phyloP scores from a whole-genome alignment of 2,329 filamentous ascomycete genomes.

The Exophiala sideris region DNA sequence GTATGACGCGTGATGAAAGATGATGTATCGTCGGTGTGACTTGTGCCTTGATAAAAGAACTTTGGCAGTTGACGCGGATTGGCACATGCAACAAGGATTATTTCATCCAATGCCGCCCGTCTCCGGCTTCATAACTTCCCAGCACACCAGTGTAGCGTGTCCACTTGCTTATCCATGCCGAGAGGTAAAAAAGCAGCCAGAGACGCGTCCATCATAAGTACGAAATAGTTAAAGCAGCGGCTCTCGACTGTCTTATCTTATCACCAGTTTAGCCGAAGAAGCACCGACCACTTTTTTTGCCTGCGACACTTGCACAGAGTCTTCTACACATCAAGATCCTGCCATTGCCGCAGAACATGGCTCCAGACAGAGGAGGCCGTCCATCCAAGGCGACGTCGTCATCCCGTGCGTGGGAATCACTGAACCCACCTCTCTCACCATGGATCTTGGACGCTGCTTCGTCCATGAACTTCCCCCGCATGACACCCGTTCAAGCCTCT shows the following conservation, averaged over 20 bases:
- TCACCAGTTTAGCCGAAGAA: background rate
- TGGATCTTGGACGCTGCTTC: conserved; percentile 84
- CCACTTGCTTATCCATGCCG: background rate
- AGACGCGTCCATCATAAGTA: background rate
- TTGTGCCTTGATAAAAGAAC: conserved; percentile 2
- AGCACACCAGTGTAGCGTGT: background rate
- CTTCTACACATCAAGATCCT: too few relatives aligned
- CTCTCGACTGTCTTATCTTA: too few relatives aligned
- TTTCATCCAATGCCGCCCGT: background rate
- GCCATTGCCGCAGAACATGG: conserved; percentile 17
- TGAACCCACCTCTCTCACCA: conserved; percentile 68
- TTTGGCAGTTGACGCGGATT: background rate
- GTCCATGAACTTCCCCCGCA: conserved; percentile 79
- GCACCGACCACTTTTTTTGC: background rate
- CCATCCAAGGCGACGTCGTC: conserved; percentile 45
- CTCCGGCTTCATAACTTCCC: background rate
- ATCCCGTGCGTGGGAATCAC: conserved; percentile 62
- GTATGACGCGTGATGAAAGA: background rate
- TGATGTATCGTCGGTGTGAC: background rate
- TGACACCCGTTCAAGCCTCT: conserved; percentile 93
- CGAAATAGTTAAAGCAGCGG: background rate
- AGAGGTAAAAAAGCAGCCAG: background rate
- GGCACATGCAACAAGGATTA: conserved; percentile 1
- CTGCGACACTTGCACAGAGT: background rate
- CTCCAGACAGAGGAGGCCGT: conserved; percentile 41